Conservation (phyloP, 345 rosid species). For the Zanthoxylum bungeanum region DNA sequence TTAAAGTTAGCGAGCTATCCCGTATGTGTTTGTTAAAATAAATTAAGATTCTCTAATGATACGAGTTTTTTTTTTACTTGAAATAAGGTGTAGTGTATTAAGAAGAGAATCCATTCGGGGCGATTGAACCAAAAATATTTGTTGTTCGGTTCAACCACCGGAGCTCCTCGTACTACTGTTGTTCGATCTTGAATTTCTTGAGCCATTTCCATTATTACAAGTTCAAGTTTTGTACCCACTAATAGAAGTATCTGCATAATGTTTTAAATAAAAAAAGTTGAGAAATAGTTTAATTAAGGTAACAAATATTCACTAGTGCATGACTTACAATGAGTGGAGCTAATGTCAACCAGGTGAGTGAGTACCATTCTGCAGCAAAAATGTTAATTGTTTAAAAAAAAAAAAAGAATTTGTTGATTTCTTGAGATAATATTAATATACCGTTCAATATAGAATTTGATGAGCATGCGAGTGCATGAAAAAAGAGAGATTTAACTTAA, state of each 20-base stretch:
- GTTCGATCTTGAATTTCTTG: conserved; percentile 37
- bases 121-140: conserved; percentile 61
- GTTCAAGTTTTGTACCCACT: conserved; percentile 57
- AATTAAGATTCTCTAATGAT: too few relatives aligned
- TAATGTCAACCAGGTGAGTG: conserved; percentile 40
- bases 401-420: too few relatives aligned
- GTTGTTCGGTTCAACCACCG: conserved; percentile 52
- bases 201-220: conserved; percentile 58
- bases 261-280: too few relatives aligned
- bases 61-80: conserved; percentile 41
- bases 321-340: conserved; percentile 39
- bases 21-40: too few relatives aligned
- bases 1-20: too few relatives aligned
- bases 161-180: conserved; percentile 46
- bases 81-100: conserved; percentile 45
- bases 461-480: not conserved
- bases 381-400: not conserved
- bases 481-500: conserved; percentile 26
- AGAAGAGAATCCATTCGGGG: conserved; percentile 44
- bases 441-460: too few relatives aligned
- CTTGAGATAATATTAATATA: too few relatives aligned
- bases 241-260: conserved; percentile 48
- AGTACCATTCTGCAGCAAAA: conserved; percentile 44
- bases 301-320: too few relatives aligned
- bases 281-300: too few relatives aligned